phyloP scores from a whole-genome alignment of 2,329 filamentous ascomycete species.

The Botryotinia convoluta region DNA sequence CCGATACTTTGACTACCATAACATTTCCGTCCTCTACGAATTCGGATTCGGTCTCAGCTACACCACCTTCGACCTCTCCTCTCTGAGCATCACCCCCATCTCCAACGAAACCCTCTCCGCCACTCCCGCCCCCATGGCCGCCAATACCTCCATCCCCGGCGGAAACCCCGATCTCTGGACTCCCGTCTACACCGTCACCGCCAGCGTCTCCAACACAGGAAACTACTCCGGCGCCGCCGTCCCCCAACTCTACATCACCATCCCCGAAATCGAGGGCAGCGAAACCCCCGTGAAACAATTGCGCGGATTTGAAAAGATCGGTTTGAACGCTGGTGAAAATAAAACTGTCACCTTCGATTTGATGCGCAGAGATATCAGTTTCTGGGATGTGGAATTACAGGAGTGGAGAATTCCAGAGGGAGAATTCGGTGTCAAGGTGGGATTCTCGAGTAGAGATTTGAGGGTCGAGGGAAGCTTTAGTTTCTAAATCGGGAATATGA shows the following conservation, averaged over 20 bases:
- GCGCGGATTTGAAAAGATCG: constrained; percentile 75
- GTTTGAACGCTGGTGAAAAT: constrained; percentile 65
- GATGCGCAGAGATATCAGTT: constrained; percentile 76
- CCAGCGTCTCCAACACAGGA: constrained; percentile 54
- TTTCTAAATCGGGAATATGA: neutral
- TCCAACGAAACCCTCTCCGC: constrained; percentile 40
- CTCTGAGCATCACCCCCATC: constrained; percentile 33
- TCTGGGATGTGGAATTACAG: constrained; percentile 74
- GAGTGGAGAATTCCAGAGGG: constrained; percentile 62
- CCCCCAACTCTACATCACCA: constrained; percentile 40
- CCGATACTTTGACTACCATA: constrained; percentile 47
- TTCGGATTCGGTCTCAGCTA: constrained; percentile 63
- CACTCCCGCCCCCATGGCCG: constrained; percentile 35
- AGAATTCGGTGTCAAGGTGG: constrained; percentile 29
- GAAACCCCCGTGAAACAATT: constrained; percentile 54
- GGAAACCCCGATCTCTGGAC: constrained; percentile 57
- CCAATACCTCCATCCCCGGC: constrained; percentile 44
- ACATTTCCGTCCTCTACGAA: constrained; percentile 40
- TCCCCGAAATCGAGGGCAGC: neutral
- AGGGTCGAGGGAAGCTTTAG: constrained; percentile 20
- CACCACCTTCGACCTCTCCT: constrained; percentile 61
- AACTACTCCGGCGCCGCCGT: constrained; percentile 34
- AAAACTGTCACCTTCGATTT: constrained; percentile 64
- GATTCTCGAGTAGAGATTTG: constrained; percentile 30
- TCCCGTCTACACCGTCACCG: constrained; percentile 46